Base-by-base conservation (phyloP, 495 filamentous ascomycete species). In the Chaetomium tenue region DNA sequence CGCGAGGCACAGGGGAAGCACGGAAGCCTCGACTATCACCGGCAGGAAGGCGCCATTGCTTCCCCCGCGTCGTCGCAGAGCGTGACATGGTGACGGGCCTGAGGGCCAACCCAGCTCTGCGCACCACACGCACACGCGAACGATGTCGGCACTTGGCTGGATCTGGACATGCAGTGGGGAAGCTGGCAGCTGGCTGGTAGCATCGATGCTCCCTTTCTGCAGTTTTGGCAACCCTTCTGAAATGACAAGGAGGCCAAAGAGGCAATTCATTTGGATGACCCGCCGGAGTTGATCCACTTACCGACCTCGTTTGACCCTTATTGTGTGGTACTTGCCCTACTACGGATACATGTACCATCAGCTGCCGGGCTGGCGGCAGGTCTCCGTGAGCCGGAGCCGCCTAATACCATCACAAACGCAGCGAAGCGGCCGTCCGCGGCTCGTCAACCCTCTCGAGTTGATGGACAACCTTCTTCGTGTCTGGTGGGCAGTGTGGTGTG, bases 91-190 rank as follows among this genome's bases (percentile, higher is more conserved):
- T 20, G 25, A 23, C n/a, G 33, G 11, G 33, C 28, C 28, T 37
- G 33, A 37, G 5, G 33, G 23, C 26, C 61, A 39, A 46, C 28
- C 13, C 16, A 56, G 26, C 55, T 26, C 8, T 26, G 9, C 33
- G 30, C 53, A 50, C 23, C 26, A 52, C 33, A 37, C 33, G 33
- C 33, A 37, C 53, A 53, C 44, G 26, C 12, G 44, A 56, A 26
- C 52, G 16, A 39, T 50, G 48, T 58, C 51, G 58, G 54, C 60
- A 63, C 65, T 67, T 67, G 65, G 46, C 60, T 60, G 33, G 15
- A 67, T 63, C 16, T 22, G 65, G 63, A 50, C 25, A 39, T 3
- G 48, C 30, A 22, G n/a, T 11, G 61, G 40, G 51, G 37, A 26
- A 25, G 18, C 46, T 63, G 60, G 60, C 50, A 23, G 37, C 25